Evolutionary conservation across 1,139 yeast genomes (phyloP).

Genomic region (Sugiyamaella japonica): DNA sequence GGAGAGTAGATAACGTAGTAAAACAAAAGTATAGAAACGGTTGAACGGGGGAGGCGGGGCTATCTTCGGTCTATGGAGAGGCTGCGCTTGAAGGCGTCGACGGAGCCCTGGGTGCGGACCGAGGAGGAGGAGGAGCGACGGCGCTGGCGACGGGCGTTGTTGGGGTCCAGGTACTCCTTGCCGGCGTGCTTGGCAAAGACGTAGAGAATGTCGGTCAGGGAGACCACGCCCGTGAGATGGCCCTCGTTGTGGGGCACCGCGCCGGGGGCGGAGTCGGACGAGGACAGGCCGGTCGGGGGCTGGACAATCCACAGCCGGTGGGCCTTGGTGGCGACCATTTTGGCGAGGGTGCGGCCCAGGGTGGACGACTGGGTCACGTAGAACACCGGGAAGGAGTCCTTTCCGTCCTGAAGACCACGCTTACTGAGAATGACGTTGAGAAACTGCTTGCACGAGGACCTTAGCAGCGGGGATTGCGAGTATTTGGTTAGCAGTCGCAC

Average conservation of each 20-base stretch:
- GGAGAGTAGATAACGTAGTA: not conserved
- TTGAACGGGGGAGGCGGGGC: not conserved
- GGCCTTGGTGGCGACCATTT: conserved; percentile 89
- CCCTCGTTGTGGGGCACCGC: conserved; percentile 32
- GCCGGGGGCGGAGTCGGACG: conserved; percentile 27
- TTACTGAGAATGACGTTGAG: conserved; percentile 81
- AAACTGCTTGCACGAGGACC: conserved; percentile 82
- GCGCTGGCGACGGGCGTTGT: conserved; percentile 82
- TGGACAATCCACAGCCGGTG: conserved; percentile 94
- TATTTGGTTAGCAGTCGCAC: conserved; percentile 84
- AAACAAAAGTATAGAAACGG: not conserved
- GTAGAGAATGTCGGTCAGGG: conserved; percentile 84
- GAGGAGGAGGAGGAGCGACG: conserved; percentile 53
- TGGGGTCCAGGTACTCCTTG: conserved; percentile 73
- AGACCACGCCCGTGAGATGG: conserved; percentile 80
- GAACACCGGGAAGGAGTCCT: conserved; percentile 95
- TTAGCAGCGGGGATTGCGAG: conserved; percentile 74
- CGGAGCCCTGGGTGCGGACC: conserved; percentile 31
- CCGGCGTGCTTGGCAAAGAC: conserved; percentile 71
- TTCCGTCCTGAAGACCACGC: conserved; percentile 90
- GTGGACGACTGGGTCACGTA: conserved; percentile 81
- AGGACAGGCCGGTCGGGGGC: conserved; percentile 22
- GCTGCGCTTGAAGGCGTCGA: conserved; percentile 29
- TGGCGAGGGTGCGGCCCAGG: conserved; percentile 86
- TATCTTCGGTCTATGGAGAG: conserved; percentile 22